These are phyloP conservation scores for Aurantiochytrium sp. DNA, from an alignment of 108 stramenopile species.

Conservation along the genomic window DNA sequence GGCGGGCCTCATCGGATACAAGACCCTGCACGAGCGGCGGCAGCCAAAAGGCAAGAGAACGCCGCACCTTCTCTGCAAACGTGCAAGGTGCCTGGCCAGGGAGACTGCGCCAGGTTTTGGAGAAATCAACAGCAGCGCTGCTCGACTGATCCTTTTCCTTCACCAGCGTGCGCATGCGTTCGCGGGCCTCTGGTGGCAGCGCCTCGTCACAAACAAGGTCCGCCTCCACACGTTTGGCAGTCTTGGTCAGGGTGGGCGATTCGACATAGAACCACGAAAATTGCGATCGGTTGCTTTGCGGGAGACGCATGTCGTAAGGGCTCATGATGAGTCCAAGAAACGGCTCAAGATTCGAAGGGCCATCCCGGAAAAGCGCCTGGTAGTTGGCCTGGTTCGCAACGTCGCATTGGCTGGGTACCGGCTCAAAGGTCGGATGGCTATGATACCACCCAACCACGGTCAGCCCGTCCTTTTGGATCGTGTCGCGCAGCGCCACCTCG, in stretches of 20 bases:
- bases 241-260: background rate
- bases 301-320: conserved; percentile 33
- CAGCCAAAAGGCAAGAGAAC: background rate
- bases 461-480: conserved; percentile 38
- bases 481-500: conserved; percentile 46
- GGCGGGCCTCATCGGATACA: background rate
- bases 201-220: background rate
- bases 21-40: background rate
- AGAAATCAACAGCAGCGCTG: background rate
- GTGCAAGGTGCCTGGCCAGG: background rate
- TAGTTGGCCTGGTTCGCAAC: conserved; percentile 53
- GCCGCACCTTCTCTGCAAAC: background rate
- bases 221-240: conserved; percentile 5
- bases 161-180: background rate
- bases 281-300: background rate
- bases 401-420: conserved; percentile 51
- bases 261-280: conserved; percentile 12
- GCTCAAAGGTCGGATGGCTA: conserved; percentile 41
- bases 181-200: background rate
- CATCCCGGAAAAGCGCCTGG: conserved; percentile 45
- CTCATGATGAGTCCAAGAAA: conserved; percentile 53
- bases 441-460: conserved; percentile 59
- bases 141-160: background rate
- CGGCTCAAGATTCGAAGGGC: conserved; percentile 10
- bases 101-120: background rate